A percentile compares a stretch with the other conserved stretches of the same genome.
Evolutionary conservation across 176 grass and related monocot genomes (phyloP).

Genomic region (Aegilops longissima): DNA sequence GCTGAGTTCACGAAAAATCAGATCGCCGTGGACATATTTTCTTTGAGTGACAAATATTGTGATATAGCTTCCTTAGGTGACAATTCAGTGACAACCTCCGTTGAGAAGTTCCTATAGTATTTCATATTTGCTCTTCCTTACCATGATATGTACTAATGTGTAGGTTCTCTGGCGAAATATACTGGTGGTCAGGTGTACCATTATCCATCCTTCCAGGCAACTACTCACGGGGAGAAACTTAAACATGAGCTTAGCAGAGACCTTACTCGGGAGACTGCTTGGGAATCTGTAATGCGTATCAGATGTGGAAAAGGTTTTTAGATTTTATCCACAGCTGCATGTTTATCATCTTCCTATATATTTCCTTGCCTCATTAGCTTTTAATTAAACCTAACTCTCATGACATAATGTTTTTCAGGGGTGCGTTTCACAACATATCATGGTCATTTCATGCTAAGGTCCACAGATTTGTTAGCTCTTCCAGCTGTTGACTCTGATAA

Average conservation of each 20-base stretch:
- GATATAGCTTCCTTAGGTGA: conserved; percentile 95
- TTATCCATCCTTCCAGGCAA: conserved; percentile 74
- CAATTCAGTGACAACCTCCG: conserved; percentile 1
- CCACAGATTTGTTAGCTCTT: conserved; percentile 93
- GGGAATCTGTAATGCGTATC: conserved; percentile 98
- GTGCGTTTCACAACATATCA: conserved; percentile 93
- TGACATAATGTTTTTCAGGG: conserved; percentile 49
- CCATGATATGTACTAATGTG: conserved; percentile 11
- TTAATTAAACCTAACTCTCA: conserved; percentile 30
- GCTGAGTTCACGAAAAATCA: conserved; percentile 96
- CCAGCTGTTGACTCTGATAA: conserved; percentile 98
- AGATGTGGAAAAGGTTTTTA: conserved; percentile 95
- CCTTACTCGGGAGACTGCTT: conserved; percentile 90
- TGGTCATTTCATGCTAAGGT: conserved; percentile 97
- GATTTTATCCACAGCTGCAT: conserved; percentile 11
- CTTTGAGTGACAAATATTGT: conserved; percentile 83
- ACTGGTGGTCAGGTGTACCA: conserved; percentile 97
- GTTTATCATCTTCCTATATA: conserved; percentile 1
- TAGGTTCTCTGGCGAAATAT: conserved; percentile 90
- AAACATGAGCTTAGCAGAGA: conserved; percentile 77
- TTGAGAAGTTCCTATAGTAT: background rate
- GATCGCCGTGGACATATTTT: conserved; percentile 86
- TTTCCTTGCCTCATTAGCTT: conserved; percentile 22
- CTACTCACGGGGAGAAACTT: conserved; percentile 76
- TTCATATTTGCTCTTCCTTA: conserved; percentile 19